Percentiles rank a stretch among this genome's conserved stretches.
These are phyloP conservation scores for Lasiosphaeria ovina DNA, from an alignment of 495 filamentous ascomycete species.

Conservation along the genomic window DNA sequence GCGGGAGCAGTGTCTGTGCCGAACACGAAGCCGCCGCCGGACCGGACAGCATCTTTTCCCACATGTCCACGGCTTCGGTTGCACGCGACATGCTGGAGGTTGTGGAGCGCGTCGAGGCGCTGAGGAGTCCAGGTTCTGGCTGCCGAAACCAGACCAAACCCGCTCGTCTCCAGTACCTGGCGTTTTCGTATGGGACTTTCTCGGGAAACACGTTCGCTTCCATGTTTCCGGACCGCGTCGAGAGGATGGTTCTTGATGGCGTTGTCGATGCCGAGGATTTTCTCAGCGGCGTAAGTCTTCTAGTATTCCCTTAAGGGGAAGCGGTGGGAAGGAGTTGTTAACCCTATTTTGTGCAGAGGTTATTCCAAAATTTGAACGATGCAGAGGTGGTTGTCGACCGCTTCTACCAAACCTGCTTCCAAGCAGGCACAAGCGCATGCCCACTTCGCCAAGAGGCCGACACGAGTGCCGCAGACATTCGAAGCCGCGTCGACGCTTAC, in stretches of 20 bases:
- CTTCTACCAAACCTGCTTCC: constrained; percentile 50
- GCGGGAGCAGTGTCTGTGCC: constrained; percentile 7
- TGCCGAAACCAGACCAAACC: background rate
- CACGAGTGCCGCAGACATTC: constrained; percentile 48
- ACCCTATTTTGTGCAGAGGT: background rate
- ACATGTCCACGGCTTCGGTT: constrained; percentile 31
- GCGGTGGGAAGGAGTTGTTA: constrained; percentile 23
- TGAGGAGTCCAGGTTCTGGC: constrained; percentile 2
- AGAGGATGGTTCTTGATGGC: constrained; percentile 38
- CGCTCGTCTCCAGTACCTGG: constrained; percentile 2
- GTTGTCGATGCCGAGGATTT: constrained; percentile 37
- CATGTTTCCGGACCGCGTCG: constrained; percentile 44
- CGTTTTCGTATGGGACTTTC: constrained; percentile 58
- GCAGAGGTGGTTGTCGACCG: constrained; percentile 48
- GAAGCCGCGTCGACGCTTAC: constrained; percentile 39
- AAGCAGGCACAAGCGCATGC: constrained; percentile 38
- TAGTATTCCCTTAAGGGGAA: background rate
- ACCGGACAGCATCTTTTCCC: constrained; percentile 5
- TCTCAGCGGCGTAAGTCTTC: constrained; percentile 15
- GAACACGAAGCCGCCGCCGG: background rate
- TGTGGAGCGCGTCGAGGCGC: constrained; percentile 25
- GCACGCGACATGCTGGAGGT: constrained; percentile 44
- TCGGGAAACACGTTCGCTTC: constrained; percentile 52
- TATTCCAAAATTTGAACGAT: constrained; percentile 44
- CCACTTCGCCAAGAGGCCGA: constrained; percentile 47